These are phyloP conservation scores for Rhizoclosmatium globosum DNA, from an alignment of 192 early-diverging fungal species.

Conservation along the genomic window DNA sequence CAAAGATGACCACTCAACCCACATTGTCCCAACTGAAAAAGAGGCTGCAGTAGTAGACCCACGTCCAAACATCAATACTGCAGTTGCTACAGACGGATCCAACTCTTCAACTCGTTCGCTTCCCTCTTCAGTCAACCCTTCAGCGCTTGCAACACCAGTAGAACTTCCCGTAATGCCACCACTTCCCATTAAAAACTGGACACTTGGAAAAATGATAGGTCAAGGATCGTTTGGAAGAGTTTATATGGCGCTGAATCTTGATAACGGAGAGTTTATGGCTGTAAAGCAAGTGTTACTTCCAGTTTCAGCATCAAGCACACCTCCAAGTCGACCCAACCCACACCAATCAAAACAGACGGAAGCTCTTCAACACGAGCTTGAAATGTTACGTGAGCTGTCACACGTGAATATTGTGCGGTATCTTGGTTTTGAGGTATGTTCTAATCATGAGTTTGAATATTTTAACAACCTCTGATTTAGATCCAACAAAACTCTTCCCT, in stretches of 20 bases:
- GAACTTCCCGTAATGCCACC: too few species aligned
- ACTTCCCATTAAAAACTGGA: conserved; percentile 72
- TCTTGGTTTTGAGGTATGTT: conserved; percentile 67
- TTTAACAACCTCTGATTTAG: too few species aligned
- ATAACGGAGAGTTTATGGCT: conserved; percentile 93
- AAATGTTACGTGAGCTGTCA: conserved; percentile 75
- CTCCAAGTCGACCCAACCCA: conserved; percentile 9
- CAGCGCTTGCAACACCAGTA: too few species aligned
- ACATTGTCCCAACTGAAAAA: not conserved
- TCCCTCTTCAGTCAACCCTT: too few species aligned
- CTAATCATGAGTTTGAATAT: conserved; percentile 58
- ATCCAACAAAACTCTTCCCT: too few species aligned
- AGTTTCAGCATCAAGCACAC: not conserved
- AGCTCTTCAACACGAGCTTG: conserved; percentile 88
- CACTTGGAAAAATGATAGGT: conserved; percentile 90
- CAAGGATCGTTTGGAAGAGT: conserved; percentile 97
- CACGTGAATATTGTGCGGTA: conserved; percentile 96
- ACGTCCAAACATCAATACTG: not conserved
- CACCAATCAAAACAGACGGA: conserved; percentile 57
- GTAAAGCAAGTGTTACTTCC: conserved; percentile 88
- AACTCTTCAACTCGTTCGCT: too few species aligned
- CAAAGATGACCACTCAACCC: not conserved
- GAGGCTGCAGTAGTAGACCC: not conserved
- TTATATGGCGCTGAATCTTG: conserved; percentile 88
- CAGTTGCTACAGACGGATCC: too few species aligned